Percentiles rank a stretch among this genome's conserved stretches.
Evolutionary conservation across 2,329 filamentous ascomycete genomes (phyloP).

Genomic region (Exutisphaerella laricina): DNA sequence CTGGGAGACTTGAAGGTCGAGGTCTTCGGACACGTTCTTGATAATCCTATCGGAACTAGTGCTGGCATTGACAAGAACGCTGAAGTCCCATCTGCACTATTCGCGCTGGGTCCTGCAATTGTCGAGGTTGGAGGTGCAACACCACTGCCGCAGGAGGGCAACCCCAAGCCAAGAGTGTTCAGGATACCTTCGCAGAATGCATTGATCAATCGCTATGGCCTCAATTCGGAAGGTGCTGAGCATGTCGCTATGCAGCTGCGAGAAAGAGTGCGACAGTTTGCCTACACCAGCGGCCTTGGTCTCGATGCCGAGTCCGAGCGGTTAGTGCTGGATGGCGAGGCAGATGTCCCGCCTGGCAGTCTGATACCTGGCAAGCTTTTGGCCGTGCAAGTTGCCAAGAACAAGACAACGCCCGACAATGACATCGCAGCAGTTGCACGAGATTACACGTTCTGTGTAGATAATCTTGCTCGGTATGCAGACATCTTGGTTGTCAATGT

Average conservation of each 20-base stretch:
- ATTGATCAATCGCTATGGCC: conserved; percentile 90
- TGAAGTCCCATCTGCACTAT: conserved; percentile 77
- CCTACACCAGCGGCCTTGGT: conserved; percentile 63
- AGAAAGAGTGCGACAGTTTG: conserved; percentile 71
- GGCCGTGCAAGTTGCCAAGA: conserved; percentile 93
- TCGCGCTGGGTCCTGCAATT: conserved; percentile 76
- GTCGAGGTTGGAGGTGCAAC: conserved; percentile 93
- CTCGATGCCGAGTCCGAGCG: conserved; percentile 58
- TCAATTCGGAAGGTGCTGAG: conserved; percentile 88
- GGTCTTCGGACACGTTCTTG: conserved; percentile 71
- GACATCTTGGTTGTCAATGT: conserved; percentile 98
- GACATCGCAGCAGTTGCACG: conserved; percentile 75
- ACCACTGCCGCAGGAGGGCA: conserved; percentile 79
- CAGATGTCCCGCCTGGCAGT: conserved; percentile 74
- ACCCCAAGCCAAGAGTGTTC: conserved; percentile 83
- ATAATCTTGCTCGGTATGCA: conserved; percentile 75
- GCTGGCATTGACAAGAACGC: conserved; percentile 93
- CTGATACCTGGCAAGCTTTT: conserved; percentile 69
- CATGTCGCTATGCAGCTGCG: conserved; percentile 74
- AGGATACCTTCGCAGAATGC: conserved; percentile 76
- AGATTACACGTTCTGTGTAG: conserved; percentile 84
- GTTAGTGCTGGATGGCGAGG: conserved; percentile 69
- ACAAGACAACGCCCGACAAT: conserved; percentile 80
- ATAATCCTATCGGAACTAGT: conserved; percentile 90
- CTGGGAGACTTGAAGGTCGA: conserved; percentile 50